Percentiles rank a stretch among this genome's conserved stretches.
These are phyloP conservation scores for Asparagopsis taxiformis DNA, from an alignment of 31 red algal species.

Conservation along the genomic window DNA sequence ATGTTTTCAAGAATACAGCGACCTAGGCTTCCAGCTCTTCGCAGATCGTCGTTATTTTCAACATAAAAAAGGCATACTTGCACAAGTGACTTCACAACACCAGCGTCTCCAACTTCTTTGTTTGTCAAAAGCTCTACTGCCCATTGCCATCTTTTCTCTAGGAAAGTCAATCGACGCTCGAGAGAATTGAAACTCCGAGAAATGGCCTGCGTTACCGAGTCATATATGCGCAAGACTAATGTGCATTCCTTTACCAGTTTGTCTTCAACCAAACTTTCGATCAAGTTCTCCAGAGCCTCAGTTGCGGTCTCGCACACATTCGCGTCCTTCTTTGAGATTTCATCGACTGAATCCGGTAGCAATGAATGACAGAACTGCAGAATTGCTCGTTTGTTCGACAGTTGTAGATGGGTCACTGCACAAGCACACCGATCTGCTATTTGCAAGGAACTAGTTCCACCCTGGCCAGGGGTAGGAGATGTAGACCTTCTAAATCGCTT, in stretches of 20 bases:
- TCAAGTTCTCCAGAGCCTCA: constrained; percentile 35
- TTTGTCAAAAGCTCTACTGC: constrained; percentile 21
- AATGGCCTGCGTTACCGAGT: constrained; percentile 8
- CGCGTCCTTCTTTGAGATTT: background rate
- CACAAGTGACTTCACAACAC: constrained; percentile 48
- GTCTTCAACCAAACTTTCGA: constrained; percentile 44
- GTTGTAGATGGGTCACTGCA: background rate
- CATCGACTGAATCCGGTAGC: background rate
- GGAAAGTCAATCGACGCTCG: constrained; percentile 28
- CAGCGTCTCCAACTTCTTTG: constrained; percentile 22
- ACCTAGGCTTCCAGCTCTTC: constrained; percentile 31
- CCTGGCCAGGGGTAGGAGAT: constrained; percentile 9
- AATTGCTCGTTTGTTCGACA: background rate
- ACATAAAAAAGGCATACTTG: constrained; percentile 43
- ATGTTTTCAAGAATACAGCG: constrained; percentile 35
- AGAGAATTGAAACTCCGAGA: constrained; percentile 2
- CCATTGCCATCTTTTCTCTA: constrained; percentile 49
- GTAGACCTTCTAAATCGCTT: constrained; percentile 38
- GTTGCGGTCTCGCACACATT: constrained; percentile 39
- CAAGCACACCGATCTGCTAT: constrained; percentile 41
- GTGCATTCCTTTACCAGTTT: constrained; percentile 27
- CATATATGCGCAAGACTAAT: constrained; percentile 23
- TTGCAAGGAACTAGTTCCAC: constrained; percentile 36
- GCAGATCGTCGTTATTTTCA: constrained; percentile 65
- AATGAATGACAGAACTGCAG: constrained; percentile 44